Conservation (phyloP, 441 rosid species). For the Dalechampia spathulata region DNA sequence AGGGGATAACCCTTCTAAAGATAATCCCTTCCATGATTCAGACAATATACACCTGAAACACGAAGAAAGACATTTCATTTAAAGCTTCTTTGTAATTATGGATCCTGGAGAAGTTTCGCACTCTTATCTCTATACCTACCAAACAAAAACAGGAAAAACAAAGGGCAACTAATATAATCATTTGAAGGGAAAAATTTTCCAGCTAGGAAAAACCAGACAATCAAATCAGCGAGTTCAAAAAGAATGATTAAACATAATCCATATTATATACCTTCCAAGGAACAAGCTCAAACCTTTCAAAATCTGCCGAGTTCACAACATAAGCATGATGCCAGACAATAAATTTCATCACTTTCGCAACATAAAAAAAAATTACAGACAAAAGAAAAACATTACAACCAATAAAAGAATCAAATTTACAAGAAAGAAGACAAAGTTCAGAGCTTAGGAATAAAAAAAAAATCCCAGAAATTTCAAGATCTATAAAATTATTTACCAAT, state of each 20-base stretch:
- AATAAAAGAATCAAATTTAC: not conserved
- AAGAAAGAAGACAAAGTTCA: too few species aligned
- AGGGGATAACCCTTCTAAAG: conserved; percentile 83
- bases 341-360: too few species aligned
- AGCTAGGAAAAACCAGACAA: not conserved
- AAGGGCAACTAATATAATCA: not conserved
- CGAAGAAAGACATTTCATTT: conserved; percentile 3
- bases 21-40: conserved; percentile 66
- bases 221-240: too few species aligned
- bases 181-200: not conserved
- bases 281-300: too few species aligned
- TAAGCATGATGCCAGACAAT: not conserved
- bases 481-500: not conserved
- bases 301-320: not conserved
- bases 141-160: not conserved
- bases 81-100: not conserved
- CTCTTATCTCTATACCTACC: not conserved
- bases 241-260: too few species aligned
- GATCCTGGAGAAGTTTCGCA: not conserved
- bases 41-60: conserved; percentile 23
- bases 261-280: too few species aligned
- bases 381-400: not conserved
- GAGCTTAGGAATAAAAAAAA: too few species aligned
- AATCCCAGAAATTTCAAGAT: conserved; percentile 5
- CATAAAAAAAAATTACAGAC: too few species aligned